Conservation (phyloP, 768 basidiomycete species). For the Rhodotorula kratochvilovae region DNA sequence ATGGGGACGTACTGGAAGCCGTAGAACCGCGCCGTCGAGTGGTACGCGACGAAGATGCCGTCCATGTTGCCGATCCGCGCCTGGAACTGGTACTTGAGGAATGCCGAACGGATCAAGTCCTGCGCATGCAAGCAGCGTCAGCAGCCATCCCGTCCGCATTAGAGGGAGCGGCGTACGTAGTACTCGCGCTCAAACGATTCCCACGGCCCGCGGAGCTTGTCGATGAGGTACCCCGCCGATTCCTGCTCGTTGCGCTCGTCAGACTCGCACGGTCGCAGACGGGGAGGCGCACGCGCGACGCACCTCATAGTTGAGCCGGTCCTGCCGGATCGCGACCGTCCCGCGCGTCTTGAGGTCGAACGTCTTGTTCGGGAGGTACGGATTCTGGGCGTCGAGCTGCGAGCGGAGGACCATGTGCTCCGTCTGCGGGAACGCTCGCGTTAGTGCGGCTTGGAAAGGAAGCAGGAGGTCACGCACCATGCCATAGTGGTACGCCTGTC, state of each 20-base stretch:
- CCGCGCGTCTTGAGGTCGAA: slow-evolving; percentile 97
- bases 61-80: slow-evolving; percentile 96
- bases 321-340: slow-evolving; percentile 73
- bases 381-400: slow-evolving; percentile 82
- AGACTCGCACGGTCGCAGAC: background rate
- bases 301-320: slow-evolving; percentile 66
- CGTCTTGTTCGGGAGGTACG: slow-evolving; percentile 74
- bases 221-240: slow-evolving; percentile 73
- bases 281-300: slow-evolving; percentile 51
- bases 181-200: slow-evolving; percentile 90
- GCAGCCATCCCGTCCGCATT: too few species aligned
- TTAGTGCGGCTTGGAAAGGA: too few species aligned
- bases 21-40: slow-evolving; percentile 66
- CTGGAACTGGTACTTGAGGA: slow-evolving; percentile 96
- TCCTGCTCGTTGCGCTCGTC: slow-evolving; percentile 41
- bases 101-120: slow-evolving; percentile 86
- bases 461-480: too few species aligned
- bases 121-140: slow-evolving; percentile 4
- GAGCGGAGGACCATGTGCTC: slow-evolving; percentile 78
- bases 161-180: slow-evolving; percentile 51
- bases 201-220: slow-evolving; percentile 57
- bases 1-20: slow-evolving; percentile 91
- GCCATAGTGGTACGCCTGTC: slow-evolving; percentile 80
- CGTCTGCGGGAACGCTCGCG: slow-evolving; percentile 44
- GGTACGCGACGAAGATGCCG: slow-evolving; percentile 60